Conservation (phyloP, 192 early-diverging fungal genomes). For the Blastocladiella britannica region DNA sequence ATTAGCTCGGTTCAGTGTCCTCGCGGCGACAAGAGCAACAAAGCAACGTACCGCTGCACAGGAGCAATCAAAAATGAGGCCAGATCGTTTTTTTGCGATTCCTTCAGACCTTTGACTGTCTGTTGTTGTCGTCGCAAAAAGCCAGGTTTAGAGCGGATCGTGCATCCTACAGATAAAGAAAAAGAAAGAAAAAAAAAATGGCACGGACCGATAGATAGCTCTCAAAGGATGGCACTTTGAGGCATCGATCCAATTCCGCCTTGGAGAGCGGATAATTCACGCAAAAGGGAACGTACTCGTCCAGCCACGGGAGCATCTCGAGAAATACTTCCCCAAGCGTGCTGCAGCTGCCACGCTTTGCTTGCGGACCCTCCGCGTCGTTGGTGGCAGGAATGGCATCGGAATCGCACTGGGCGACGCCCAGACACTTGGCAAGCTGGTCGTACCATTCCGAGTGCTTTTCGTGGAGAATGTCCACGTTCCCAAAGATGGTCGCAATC, state of each 20-base stretch:
- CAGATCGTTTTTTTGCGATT: constrained; percentile 2
- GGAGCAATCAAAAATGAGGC: constrained; percentile 2
- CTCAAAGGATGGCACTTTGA: background rate
- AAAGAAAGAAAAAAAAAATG: too few species aligned
- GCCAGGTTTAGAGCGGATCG: too few species aligned
- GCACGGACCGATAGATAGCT: background rate
- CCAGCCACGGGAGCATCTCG: background rate
- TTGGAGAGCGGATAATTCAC: background rate
- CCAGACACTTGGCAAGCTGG: constrained; percentile 1
- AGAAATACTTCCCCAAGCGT: background rate
- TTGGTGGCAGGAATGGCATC: too few species aligned
- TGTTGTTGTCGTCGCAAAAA: too few species aligned
- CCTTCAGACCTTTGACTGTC: background rate
- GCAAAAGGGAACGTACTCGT: constrained; percentile 4
- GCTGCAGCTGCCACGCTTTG: too few species aligned
- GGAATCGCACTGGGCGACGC: too few species aligned
- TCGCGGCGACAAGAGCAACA: too few species aligned
- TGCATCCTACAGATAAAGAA: too few species aligned
- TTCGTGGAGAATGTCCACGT: constrained; percentile 2
- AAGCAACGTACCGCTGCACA: constrained; percentile 2
- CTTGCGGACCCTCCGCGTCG: too few species aligned
- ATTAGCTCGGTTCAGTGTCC: background rate
- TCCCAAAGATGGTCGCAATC: constrained; percentile 2
- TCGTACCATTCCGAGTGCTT: background rate
- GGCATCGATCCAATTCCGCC: constrained; percentile 1